Evolutionary conservation across 2,329 filamentous ascomycete species (phyloP), one percentile per base, ranked within the genome.

Genomic region (Macrophomina phaseolina): DNA sequence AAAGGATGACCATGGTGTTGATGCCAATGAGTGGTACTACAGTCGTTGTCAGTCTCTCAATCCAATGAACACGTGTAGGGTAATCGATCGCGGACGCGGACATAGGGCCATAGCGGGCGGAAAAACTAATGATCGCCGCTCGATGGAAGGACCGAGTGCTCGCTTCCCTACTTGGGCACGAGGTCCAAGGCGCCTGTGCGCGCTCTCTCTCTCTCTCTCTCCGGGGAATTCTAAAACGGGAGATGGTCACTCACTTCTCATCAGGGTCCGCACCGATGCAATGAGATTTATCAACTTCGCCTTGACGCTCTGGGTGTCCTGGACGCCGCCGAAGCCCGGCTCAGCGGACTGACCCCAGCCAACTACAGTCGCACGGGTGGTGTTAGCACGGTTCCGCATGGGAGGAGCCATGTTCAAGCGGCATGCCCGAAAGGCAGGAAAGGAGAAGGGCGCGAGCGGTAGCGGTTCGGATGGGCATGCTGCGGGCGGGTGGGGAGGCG

Each of bases 201-300:
- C 52, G 51, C 18, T 18, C 18, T 18, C 18, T 18, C 18, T 18
- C 18, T 18, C 18, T 18, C 11, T 23, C 23, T 23, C 23, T 38
- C 11, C 23, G 52, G 8, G 32, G 23, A 52, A 32, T 16, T 12
- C 53, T 46, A 52, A 64, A n/a, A 45, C 6, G 46, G 42, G 49
- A 53, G 18, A 18, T 53, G 16, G 14, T 38, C 16, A 87, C 90
- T 68, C 86, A 97, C 94, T 93, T 83, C 94, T 88, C 92, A 97
- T 97, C 65, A 98, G 83, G 67, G 92, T 97, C 79, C 94, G 86
- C 72, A 97, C 90, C 74, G 92, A 95, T 42, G 92, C 91, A 71
- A 98, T 95, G 74, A 98, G 81, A 78, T 97, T 93, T 73, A 97
- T 90, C 49, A 94, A 85, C 79, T 95, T 95, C 62, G 90, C 90